Evolutionary conservation across 140 eudicot species (phyloP).

Genomic region (Bidens hawaiensis): DNA sequence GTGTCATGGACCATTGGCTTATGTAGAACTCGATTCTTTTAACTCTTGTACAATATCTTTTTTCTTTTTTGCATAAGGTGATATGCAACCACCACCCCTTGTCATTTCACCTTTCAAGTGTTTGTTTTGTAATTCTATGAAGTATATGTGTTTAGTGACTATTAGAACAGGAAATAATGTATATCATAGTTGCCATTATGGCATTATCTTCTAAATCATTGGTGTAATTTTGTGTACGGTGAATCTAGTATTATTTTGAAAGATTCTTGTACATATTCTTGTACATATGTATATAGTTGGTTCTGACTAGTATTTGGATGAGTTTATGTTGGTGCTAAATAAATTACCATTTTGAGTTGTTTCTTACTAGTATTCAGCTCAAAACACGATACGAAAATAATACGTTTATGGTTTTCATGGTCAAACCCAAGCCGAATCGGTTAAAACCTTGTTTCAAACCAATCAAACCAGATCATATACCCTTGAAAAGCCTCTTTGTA

Average conservation of each 20-base stretch:
- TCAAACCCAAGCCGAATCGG: no score
- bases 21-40: slow-evolving; percentile 32
- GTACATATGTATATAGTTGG: background rate
- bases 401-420: no score
- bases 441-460: no score
- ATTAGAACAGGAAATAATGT: background rate
- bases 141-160: slow-evolving; percentile 7
- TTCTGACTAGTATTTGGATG: background rate
- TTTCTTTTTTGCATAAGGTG: slow-evolving; percentile 20
- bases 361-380: no score
- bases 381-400: no score
- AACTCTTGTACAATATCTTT: slow-evolving; percentile 14
- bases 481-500: no score
- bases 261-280: no score
- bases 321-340: background rate
- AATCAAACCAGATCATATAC: no score
- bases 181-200: background rate
- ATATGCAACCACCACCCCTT: slow-evolving; percentile 10
- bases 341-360: no score
- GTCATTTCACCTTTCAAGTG: slow-evolving; percentile 27
- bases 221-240: background rate
- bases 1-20: slow-evolving; percentile 33
- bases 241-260: background rate
- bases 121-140: background rate
- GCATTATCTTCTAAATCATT: background rate